Conservation (phyloP, 345 rosid species). For the Heritiera fomes region DNA sequence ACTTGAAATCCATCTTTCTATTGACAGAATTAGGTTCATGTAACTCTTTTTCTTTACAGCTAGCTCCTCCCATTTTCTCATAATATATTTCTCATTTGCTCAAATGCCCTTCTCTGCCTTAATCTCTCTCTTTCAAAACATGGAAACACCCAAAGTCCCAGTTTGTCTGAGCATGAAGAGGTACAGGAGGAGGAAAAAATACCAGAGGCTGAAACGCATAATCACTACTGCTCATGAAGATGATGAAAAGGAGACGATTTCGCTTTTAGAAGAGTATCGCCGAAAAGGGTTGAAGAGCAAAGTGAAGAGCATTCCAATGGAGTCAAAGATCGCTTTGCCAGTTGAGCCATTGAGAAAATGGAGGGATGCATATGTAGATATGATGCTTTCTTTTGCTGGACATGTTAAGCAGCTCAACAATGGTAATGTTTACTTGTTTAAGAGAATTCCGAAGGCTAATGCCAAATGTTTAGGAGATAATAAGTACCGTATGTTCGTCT, state of each 20-base stretch:
- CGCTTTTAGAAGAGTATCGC: neutral
- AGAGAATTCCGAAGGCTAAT: too few species aligned
- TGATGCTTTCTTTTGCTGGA: constrained; percentile 18
- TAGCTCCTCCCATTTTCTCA: neutral
- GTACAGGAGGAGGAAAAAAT: constrained; percentile 15
- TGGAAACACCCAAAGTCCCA: constrained; percentile 4
- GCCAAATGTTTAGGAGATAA: too few species aligned
- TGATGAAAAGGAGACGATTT: neutral
- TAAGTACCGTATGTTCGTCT: too few species aligned
- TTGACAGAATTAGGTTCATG: constrained; percentile 5
- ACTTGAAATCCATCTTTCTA: neutral
- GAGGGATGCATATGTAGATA: constrained; percentile 20
- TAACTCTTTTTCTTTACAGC: neutral
- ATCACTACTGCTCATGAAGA: neutral
- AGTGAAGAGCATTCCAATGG: neutral
- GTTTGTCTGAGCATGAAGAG: constrained; percentile 5
- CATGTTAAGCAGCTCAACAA: constrained; percentile 11
- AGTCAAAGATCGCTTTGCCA: neutral
- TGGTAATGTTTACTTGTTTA: too few species aligned
- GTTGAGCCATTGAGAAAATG: constrained; percentile 16
- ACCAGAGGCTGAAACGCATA: constrained; percentile 16
- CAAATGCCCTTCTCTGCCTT: too few species aligned
- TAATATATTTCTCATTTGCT: neutral
- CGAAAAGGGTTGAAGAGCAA: neutral
- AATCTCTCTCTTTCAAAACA: neutral